Conservation (phyloP, 2,329 filamentous ascomycete genomes). For the Aspergillus caelatus region DNA sequence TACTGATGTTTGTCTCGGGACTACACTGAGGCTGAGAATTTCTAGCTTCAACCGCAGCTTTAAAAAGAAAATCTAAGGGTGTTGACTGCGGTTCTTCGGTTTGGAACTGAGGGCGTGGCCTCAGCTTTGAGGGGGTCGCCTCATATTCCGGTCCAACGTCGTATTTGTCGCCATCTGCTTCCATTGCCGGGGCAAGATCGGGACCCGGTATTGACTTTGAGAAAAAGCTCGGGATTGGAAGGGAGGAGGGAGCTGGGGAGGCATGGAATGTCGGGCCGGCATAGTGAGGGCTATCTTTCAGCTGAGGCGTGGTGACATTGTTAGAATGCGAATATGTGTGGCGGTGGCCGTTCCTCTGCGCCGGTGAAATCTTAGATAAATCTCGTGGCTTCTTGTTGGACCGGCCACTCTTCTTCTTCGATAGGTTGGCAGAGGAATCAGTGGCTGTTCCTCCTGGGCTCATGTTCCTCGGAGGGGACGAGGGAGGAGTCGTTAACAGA, state of each 20-base stretch:
- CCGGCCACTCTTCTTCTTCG: conserved; percentile 41
- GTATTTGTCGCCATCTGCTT: conserved; percentile 45
- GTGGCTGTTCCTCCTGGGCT: conserved; percentile 35
- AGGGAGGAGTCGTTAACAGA: conserved; percentile 38
- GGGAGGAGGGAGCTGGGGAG: conserved; percentile 84
- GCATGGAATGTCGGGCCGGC: conserved; percentile 94
- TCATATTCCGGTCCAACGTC: conserved; percentile 37
- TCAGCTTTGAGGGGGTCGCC: conserved; percentile 50
- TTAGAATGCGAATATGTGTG: conserved; percentile 38
- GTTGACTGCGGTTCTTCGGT: conserved; percentile 61
- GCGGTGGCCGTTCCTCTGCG: conserved; percentile 31
- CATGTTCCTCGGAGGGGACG: conserved; percentile 38
- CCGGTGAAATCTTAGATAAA: conserved; percentile 28
- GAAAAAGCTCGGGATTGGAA: conserved; percentile 89
- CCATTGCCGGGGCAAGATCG: conserved; percentile 36
- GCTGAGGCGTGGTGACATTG: conserved; percentile 45
- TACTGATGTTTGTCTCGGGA: conserved; percentile 42
- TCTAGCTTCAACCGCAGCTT: conserved; percentile 70
- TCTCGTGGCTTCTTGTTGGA: conserved; percentile 41
- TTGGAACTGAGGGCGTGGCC: conserved; percentile 36
- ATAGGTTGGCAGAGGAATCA: conserved; percentile 33
- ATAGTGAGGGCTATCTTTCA: conserved; percentile 57
- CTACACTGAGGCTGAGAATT: conserved; percentile 59
- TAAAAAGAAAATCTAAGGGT: conserved; percentile 87
- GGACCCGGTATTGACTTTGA: conserved; percentile 74